These are phyloP conservation scores for Iris pallida DNA, from an alignment of 116 monocot genomes.

Conservation along the genomic window DNA sequence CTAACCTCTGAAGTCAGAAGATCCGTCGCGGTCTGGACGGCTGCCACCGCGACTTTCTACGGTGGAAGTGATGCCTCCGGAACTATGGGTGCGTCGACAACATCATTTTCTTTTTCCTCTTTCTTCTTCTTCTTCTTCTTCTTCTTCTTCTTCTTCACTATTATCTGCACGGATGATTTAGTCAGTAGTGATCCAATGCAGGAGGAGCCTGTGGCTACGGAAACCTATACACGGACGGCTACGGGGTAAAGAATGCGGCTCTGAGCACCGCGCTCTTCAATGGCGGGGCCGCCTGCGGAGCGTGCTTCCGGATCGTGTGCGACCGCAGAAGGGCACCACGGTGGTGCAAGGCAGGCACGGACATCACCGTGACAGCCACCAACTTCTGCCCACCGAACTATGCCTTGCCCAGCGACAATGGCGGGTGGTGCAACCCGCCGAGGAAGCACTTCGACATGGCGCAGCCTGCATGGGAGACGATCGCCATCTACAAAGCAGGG, in stretches of 20 bases:
- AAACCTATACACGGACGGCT: too few species aligned
- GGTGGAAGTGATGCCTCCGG: constrained; percentile 64
- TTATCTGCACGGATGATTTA: too few species aligned
- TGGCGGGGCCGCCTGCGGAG: constrained; percentile 9
- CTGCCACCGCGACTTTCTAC: constrained; percentile 66
- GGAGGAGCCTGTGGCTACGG: too few species aligned
- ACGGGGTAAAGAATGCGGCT: too few species aligned
- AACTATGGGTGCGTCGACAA: constrained; percentile 68
- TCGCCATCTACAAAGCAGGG: constrained; percentile 10
- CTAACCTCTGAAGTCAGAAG: too few species aligned
- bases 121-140: too few species aligned
- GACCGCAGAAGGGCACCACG: neutral
- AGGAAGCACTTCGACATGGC: constrained; percentile 17
- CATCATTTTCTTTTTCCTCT: too few species aligned
- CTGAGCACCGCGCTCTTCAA: constrained; percentile 22
- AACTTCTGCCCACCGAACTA: constrained; percentile 18
- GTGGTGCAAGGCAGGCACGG: constrained; percentile 3
- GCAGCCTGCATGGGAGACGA: constrained; percentile 17
- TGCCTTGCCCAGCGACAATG: constrained; percentile 7
- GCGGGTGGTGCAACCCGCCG: constrained; percentile 20
- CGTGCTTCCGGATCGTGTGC: constrained; percentile 16
- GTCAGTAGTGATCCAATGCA: too few species aligned
- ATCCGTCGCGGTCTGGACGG: too few species aligned
- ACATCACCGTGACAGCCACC: constrained; percentile 17
- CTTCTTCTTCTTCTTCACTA: too few species aligned